Percentiles rank a stretch among this genome's conserved stretches.
Evolutionary conservation across 768 basidiomycete genomes (phyloP).

Genomic region (Xanthoconium stramineum): DNA sequence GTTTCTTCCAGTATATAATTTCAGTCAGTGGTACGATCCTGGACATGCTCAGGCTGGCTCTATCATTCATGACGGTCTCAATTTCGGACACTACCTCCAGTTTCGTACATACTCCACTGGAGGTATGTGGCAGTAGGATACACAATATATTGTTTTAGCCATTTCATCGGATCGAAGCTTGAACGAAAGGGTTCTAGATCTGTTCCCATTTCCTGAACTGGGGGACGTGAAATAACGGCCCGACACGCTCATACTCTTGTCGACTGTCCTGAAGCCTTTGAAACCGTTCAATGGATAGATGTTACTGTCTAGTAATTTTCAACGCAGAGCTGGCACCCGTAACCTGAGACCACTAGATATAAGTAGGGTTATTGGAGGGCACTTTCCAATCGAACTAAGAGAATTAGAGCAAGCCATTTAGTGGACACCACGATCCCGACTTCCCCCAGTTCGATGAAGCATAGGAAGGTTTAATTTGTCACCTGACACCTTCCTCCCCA

Average conservation of each 20-base stretch:
- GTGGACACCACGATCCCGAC: not conserved
- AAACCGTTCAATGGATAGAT: not conserved
- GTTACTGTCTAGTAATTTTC: not conserved
- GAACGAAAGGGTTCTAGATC: no score
- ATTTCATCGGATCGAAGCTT: no score
- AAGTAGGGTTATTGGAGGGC: not conserved
- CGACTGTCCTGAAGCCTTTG: no score
- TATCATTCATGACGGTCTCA: not conserved
- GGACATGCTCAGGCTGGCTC: not conserved
- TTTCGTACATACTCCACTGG: no score
- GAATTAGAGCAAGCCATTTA: not conserved
- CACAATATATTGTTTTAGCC: no score
- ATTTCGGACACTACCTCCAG: no score
- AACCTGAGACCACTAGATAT: not conserved
- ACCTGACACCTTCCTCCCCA: conserved; percentile 52
- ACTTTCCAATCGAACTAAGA: not conserved
- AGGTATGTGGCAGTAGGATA: no score
- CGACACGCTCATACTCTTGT: no score
- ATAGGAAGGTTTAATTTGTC: conserved; percentile 24
- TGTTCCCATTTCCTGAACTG: no score
- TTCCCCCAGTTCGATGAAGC: not conserved
- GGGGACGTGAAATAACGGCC: no score
- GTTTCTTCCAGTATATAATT: not conserved
- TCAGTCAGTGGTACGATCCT: not conserved
- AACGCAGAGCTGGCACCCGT: not conserved